Percentiles rank a stretch among this genome's conserved stretches.
Conservation (phyloP, 2,329 filamentous ascomycete species). For the Aspergillus sp. region DNA sequence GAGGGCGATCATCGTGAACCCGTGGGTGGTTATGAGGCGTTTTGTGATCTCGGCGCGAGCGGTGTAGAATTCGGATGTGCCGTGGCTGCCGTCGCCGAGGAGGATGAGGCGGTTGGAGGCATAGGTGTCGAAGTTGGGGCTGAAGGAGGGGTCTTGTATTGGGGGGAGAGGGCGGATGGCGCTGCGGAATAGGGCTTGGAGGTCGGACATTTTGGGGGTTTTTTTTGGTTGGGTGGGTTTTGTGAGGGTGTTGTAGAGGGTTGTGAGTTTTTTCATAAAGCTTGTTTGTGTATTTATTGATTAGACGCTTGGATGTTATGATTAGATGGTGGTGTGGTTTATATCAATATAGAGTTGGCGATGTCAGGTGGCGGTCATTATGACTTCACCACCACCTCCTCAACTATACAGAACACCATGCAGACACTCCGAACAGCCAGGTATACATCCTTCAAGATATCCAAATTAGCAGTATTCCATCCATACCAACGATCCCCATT, state of each 20-base stretch:
- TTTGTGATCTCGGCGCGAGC: constrained; percentile 54
- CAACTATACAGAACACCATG: background rate
- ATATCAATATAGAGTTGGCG: background rate
- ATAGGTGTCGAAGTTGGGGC: constrained; percentile 43
- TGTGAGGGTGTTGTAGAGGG: background rate
- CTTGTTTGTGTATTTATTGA: background rate
- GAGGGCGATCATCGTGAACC: constrained; percentile 52
- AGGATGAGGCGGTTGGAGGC: constrained; percentile 43
- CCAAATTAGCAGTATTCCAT: background rate
- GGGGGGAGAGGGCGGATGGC: constrained; percentile 38
- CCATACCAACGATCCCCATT: too few species aligned
- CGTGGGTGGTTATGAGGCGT: constrained; percentile 50
- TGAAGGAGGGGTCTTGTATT: constrained; percentile 38
- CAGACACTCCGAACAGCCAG: background rate
- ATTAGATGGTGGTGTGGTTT: too few species aligned
- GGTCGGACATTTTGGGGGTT: constrained; percentile 20
- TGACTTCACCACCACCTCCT: background rate
- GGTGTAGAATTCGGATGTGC: constrained; percentile 56
- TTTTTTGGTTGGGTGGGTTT: background rate
- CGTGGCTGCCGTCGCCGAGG: constrained; percentile 51
- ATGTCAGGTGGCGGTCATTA: background rate
- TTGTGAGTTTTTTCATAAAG: background rate
- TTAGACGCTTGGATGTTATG: background rate
- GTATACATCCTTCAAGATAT: background rate
- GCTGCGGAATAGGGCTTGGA: constrained; percentile 36